These are phyloP conservation scores for Clohesyomyces aquaticus DNA, from an alignment of 495 filamentous ascomycete genomes.

Conservation along the genomic window DNA sequence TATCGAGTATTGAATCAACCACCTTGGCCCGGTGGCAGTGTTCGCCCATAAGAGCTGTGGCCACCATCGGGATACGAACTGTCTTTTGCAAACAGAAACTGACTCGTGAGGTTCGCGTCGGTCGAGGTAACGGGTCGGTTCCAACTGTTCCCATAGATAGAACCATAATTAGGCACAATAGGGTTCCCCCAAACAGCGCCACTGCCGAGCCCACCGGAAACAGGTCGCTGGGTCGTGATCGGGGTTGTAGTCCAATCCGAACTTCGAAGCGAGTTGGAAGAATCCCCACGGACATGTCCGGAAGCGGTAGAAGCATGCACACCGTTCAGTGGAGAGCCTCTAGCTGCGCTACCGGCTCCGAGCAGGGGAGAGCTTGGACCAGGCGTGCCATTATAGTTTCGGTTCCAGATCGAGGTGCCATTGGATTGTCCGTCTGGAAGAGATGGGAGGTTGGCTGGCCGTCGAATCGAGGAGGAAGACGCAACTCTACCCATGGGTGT, in stretches of 20 bases:
- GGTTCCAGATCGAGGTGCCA: conserved; percentile 35
- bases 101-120: conserved; percentile 22
- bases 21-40: conserved; percentile 35
- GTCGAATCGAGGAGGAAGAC: conserved; percentile 35
- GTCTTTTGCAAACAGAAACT: conserved; percentile 22
- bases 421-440: conserved; percentile 33
- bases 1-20: conserved; percentile 30
- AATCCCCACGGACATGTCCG: conserved; percentile 36
- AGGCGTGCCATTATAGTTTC: conserved; percentile 33
- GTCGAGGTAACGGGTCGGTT: not conserved
- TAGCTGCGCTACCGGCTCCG: conserved; percentile 3
- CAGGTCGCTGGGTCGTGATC: conserved; percentile 12
- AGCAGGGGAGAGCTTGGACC: conserved; percentile 32
- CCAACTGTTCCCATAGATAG: conserved; percentile 24
- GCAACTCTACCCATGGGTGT: conserved; percentile 29
- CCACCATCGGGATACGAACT: conserved; percentile 17
- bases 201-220: conserved; percentile 28
- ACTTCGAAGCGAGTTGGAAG: conserved; percentile 25
- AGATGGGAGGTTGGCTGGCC: conserved; percentile 33
- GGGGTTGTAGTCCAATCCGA: conserved; percentile 25
- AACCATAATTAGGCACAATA: conserved; percentile 13
- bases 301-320: not conserved
- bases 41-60: conserved; percentile 30
- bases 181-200: conserved; percentile 32
- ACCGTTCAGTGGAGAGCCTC: conserved; percentile 28